Conservation (phyloP, 768 basidiomycete genomes). For the Coprinellus aureogranulatus region DNA sequence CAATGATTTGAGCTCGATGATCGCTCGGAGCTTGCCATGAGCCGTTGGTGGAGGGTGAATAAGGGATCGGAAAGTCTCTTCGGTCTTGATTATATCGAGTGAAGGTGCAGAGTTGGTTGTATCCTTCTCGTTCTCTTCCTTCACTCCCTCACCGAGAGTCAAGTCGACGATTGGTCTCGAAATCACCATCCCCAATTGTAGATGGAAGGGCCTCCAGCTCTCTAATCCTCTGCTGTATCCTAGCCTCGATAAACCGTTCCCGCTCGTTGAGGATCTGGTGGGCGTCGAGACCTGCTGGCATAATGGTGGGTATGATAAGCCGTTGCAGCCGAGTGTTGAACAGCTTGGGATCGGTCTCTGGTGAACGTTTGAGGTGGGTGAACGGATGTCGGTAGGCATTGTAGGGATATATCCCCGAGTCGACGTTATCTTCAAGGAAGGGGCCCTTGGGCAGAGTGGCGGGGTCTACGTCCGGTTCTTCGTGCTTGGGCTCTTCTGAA, state of each 20-base stretch:
- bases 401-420: constrained; percentile 86
- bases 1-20: constrained; percentile 91
- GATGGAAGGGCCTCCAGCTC: constrained; percentile 82
- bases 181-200: constrained; percentile 74
- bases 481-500: constrained; percentile 46
- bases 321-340: constrained; percentile 75
- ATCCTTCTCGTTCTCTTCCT: constrained; percentile 44
- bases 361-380: constrained; percentile 66
- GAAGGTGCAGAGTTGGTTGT: constrained; percentile 17
- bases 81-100: constrained; percentile 22
- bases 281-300: constrained; percentile 90
- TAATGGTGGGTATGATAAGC: constrained; percentile 82
- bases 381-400: constrained; percentile 88
- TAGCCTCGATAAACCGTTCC: constrained; percentile 85
- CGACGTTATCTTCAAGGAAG: constrained; percentile 74
- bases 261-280: constrained; percentile 89
- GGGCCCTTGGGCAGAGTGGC: constrained; percentile 69
- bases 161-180: constrained; percentile 48
- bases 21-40: constrained; percentile 81
- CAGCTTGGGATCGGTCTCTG: constrained; percentile 57
- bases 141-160: constrained; percentile 32
- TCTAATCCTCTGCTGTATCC: constrained; percentile 82
- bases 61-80: constrained; percentile 32
- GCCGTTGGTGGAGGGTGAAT: constrained; percentile 60
- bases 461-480: constrained; percentile 52